Evolutionary conservation across 2,329 filamentous ascomycete genomes (phyloP).

Genomic region (Xylariaceae sp.): DNA sequence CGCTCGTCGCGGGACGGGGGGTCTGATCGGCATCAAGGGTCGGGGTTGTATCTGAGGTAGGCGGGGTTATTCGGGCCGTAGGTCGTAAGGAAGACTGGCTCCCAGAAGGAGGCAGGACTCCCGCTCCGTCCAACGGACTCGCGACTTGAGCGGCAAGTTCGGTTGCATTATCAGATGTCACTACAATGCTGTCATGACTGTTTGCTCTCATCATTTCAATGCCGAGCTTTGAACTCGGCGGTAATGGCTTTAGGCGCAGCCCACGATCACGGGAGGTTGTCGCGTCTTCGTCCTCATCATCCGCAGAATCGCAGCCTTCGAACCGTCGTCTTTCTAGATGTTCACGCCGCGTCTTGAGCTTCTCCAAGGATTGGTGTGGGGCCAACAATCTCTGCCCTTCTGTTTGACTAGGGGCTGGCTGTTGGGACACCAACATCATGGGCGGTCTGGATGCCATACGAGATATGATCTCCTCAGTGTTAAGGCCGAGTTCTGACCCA

Average conservation of each 20-base stretch:
- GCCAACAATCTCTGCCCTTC: conserved; percentile 44
- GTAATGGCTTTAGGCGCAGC: conserved; percentile 48
- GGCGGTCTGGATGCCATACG: conserved; percentile 38
- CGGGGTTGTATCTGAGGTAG: conserved; percentile 21
- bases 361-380: conserved; percentile 64
- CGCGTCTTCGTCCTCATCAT: conserved; percentile 91
- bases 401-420: conserved; percentile 60
- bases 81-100: conserved; percentile 22
- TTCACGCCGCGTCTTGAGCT: conserved; percentile 68
- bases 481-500: conserved; percentile 73
- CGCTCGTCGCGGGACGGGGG: conserved; percentile 35
- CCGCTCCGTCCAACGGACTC: conserved; percentile 43
- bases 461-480: conserved; percentile 49
- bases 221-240: conserved; percentile 81
- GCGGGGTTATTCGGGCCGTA: conserved; percentile 28
- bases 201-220: conserved; percentile 98
- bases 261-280: conserved; percentile 46
- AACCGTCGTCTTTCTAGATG: conserved; percentile 65
- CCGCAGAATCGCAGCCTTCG: conserved; percentile 78
- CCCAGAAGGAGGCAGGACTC: conserved; percentile 26
- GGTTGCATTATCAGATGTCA: conserved; percentile 46
- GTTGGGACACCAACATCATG: conserved; percentile 52
- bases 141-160: conserved; percentile 51
- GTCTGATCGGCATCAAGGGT: conserved; percentile 37
- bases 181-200: conserved; percentile 73